Conservation (phyloP, 2,329 filamentous ascomycete species). For the Colletotrichum tabaci region DNA sequence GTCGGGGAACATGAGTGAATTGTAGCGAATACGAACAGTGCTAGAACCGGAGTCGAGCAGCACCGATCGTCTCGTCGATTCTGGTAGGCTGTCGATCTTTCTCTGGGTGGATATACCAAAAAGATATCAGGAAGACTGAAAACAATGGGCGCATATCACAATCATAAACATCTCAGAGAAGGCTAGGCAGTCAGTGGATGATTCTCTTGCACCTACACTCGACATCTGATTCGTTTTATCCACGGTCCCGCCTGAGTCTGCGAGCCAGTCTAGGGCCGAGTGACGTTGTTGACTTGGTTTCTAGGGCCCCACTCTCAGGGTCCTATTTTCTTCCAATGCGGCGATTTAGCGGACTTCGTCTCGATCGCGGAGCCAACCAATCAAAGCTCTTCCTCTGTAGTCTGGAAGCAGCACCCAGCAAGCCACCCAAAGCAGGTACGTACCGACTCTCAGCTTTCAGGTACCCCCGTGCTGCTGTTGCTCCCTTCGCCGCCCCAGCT, state of each 20-base stretch:
- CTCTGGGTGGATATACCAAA: background rate
- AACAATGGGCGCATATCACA: background rate
- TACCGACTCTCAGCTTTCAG: conserved; percentile 22
- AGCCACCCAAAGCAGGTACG: conserved; percentile 21
- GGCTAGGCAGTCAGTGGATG: background rate
- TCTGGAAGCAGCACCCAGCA: conserved; percentile 10
- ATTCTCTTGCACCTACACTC: background rate
- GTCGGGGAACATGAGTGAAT: conserved; percentile 1
- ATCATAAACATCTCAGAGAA: background rate
- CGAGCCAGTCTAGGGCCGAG: conserved; percentile 27
- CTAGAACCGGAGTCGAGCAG: background rate
- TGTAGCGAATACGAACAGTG: conserved; percentile 1
- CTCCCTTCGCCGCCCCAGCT: conserved; percentile 34
- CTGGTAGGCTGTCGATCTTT: background rate
- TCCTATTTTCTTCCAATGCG: conserved; percentile 37
- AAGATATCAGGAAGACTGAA: background rate
- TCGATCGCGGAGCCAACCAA: conserved; percentile 37
- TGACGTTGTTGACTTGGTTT: conserved; percentile 44
- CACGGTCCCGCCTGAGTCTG: conserved; percentile 21
- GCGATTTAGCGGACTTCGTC: conserved; percentile 33
- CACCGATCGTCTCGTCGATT: background rate
- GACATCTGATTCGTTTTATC: conserved; percentile 23
- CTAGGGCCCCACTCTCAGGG: conserved; percentile 35
- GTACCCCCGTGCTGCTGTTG: conserved; percentile 32
- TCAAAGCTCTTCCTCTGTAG: conserved; percentile 1